phyloP scores from a whole-genome alignment of 2,329 filamentous ascomycete species.

The Grosmannia huntii region DNA sequence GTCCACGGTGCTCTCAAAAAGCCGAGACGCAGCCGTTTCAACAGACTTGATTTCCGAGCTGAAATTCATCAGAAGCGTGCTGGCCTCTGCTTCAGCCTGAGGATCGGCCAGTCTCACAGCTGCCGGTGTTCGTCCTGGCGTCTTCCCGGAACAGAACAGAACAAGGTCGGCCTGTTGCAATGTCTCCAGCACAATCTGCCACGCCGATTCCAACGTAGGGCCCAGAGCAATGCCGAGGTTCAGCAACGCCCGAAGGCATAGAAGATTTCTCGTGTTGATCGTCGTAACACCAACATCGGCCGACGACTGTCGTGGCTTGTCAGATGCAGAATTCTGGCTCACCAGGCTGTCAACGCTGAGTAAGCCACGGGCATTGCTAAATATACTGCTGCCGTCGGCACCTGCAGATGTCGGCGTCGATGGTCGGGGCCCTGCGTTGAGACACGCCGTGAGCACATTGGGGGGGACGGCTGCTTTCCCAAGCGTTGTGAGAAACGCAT shows the following conservation, averaged over 20 bases:
- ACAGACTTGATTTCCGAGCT: slow-evolving; percentile 75
- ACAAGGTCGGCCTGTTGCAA: slow-evolving; percentile 88
- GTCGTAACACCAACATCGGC: slow-evolving; percentile 39
- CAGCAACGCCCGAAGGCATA: slow-evolving; percentile 82
- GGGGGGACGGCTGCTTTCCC: slow-evolving; percentile 87
- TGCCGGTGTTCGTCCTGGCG: slow-evolving; percentile 37
- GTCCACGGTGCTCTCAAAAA: slow-evolving; percentile 85
- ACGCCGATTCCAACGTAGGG: slow-evolving; percentile 71
- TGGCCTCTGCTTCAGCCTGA: slow-evolving; percentile 37
- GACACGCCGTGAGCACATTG: slow-evolving; percentile 53
- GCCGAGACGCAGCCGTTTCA: slow-evolving; percentile 69
- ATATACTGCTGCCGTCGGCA: slow-evolving; percentile 36
- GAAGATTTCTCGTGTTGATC: slow-evolving; percentile 75
- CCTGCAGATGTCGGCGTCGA: slow-evolving; percentile 27
- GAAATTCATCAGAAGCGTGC: slow-evolving; percentile 50
- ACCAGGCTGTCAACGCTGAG: slow-evolving; percentile 62
- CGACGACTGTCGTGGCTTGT: slow-evolving; percentile 47
- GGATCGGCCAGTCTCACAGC: slow-evolving; percentile 32
- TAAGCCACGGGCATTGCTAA: slow-evolving; percentile 58
- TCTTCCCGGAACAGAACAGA: slow-evolving; percentile 51
- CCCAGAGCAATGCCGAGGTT: slow-evolving; percentile 92
- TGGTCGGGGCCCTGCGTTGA: slow-evolving; percentile 35
- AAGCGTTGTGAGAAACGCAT: slow-evolving; percentile 88
- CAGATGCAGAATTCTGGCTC: slow-evolving; percentile 41
- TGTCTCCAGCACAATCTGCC: slow-evolving; percentile 85